A percentile compares a stretch with the other conserved stretches of the same genome.
phyloP scores from a whole-genome alignment of 805 yeast species.

The Danielia reshetovae region DNA sequence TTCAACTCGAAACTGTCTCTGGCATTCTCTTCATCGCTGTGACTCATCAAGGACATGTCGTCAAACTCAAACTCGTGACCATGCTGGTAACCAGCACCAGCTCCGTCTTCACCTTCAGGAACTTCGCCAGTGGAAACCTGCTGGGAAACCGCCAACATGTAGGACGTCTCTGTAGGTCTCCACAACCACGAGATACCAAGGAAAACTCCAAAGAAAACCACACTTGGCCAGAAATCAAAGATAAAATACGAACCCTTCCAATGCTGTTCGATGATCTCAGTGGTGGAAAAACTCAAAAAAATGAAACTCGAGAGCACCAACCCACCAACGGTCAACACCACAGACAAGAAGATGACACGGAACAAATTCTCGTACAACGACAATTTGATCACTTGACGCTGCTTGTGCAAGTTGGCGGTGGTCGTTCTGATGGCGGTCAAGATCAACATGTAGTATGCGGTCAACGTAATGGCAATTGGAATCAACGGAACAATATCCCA shows the following conservation, averaged over 20 bases:
- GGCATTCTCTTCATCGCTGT: constrained; percentile 36
- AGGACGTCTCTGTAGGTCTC: constrained; percentile 97
- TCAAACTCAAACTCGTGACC: constrained; percentile 61
- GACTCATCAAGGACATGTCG: constrained; percentile 51
- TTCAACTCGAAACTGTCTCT: constrained; percentile 39
- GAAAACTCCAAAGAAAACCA: constrained; percentile 80
- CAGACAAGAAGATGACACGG: constrained; percentile 67
- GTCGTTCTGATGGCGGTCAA: constrained; percentile 73
- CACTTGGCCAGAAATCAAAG: constrained; percentile 92
- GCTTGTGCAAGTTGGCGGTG: constrained; percentile 66
- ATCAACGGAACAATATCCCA: constrained; percentile 57
- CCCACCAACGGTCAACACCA: constrained; percentile 67
- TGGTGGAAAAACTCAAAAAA: constrained; percentile 66
- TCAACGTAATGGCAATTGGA: constrained; percentile 68
- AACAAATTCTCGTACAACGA: constrained; percentile 79
- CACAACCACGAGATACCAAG: constrained; percentile 83
- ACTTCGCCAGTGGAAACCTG: constrained; percentile 84
- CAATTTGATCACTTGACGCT: constrained; percentile 88
- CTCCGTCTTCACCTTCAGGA: constrained; percentile 19
- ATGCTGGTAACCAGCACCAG: constrained; percentile 21
- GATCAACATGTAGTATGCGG: constrained; percentile 70
- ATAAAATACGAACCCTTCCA: constrained; percentile 92
- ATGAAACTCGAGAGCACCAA: constrained; percentile 66
- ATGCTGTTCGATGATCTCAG: constrained; percentile 75
- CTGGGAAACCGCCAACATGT: constrained; percentile 89